phyloP scores from a whole-genome alignment of 2,329 filamentous ascomycete genomes.

The Diaporthe citrichinensis region DNA sequence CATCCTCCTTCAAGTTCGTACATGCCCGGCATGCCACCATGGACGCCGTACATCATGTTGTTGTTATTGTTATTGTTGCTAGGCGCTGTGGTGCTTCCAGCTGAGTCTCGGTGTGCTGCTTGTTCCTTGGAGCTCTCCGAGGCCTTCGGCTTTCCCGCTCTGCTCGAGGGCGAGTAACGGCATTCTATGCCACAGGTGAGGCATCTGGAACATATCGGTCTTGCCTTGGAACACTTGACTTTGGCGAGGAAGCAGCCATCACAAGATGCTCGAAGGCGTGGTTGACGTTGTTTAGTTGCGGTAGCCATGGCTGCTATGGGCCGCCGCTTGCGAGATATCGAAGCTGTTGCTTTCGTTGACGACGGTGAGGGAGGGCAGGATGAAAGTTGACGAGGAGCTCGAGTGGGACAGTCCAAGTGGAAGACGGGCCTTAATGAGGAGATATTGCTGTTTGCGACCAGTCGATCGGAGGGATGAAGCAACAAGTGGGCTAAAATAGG shows the following conservation, averaged over 20 bases:
- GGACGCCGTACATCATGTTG: constrained; percentile 50
- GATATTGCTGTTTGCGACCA: background rate
- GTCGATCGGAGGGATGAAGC: background rate
- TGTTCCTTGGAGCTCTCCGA: constrained; percentile 49
- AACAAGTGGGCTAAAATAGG: background rate
- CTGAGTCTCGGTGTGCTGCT: constrained; percentile 43
- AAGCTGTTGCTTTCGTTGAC: constrained; percentile 14
- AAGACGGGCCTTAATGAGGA: background rate
- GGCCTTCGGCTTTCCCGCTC: constrained; percentile 64
- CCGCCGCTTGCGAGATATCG: background rate
- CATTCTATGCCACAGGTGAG: constrained; percentile 64
- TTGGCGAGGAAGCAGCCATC: constrained; percentile 70
- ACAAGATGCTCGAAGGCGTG: constrained; percentile 63
- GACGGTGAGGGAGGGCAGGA: background rate
- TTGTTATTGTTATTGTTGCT: constrained; percentile 48
- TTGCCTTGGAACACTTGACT: constrained; percentile 68
- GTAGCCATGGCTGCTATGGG: constrained; percentile 42
- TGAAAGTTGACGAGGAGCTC: background rate
- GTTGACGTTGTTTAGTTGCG: constrained; percentile 53
- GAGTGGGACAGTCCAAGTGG: background rate
- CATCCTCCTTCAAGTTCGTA: constrained; percentile 57
- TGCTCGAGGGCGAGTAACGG: constrained; percentile 66
- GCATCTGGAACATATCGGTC: constrained; percentile 68
- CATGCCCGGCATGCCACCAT: constrained; percentile 49
- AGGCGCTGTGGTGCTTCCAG: constrained; percentile 45